A percentile compares a stretch with the other conserved stretches of the same genome.
These are phyloP conservation scores for Lodderomyces elongisporus DNA, from an alignment of 1,139 yeast genomes.

Conservation along the genomic window DNA sequence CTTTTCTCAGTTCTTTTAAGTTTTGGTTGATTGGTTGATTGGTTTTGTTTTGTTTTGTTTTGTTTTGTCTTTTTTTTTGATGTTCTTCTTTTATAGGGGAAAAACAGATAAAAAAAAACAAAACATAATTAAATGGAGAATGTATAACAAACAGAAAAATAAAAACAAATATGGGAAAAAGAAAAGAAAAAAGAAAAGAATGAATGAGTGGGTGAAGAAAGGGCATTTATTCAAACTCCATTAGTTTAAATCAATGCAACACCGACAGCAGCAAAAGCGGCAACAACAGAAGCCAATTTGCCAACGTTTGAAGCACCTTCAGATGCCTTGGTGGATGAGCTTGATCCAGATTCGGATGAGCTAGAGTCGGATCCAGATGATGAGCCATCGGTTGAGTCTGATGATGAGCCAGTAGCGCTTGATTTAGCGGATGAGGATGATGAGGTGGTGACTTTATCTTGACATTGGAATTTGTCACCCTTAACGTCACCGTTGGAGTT, in stretches of 20 bases:
- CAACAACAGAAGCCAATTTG: conserved; percentile 48
- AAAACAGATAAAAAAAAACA: no score
- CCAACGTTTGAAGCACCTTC: conserved; percentile 31
- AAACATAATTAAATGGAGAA: no score
- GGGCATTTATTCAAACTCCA: no score
- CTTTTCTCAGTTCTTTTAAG: no score
- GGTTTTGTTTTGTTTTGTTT: no score
- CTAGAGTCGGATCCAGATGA: conserved; percentile 18
- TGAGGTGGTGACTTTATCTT: conserved; percentile 53
- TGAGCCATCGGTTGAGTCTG: conserved; percentile 22
- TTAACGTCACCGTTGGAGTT: conserved; percentile 72
- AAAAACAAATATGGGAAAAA: no score
- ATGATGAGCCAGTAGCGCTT: conserved; percentile 26
- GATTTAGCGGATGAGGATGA: conserved; percentile 42
- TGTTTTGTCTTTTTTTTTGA: no score
- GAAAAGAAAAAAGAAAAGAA: no score
- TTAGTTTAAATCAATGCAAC: conserved; percentile 50
- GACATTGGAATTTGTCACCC: conserved; percentile 86
- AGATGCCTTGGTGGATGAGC: conserved; percentile 14
- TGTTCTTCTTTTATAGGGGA: no score
- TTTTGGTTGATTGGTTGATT: no score
- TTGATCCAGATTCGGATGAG: conserved; percentile 20
- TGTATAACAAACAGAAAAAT: no score
- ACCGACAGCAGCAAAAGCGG: conserved; percentile 59
- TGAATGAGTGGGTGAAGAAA: no score